These are phyloP conservation scores for Trichosanthes truncata DNA, from an alignment of 306 rosid genomes.

Conservation along the genomic window DNA sequence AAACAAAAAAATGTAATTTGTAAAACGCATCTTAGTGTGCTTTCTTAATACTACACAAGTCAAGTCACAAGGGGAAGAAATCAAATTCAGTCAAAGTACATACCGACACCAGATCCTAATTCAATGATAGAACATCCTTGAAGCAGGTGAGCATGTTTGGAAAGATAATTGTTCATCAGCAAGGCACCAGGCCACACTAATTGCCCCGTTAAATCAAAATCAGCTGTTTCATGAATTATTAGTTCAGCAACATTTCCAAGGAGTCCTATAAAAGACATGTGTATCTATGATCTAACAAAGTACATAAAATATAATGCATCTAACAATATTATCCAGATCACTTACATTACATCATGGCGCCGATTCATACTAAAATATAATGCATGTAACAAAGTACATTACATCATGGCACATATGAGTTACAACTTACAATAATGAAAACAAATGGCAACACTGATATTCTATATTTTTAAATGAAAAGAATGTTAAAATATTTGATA, in stretches of 20 bases:
- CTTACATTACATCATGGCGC: background rate
- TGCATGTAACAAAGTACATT: background rate
- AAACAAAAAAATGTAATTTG: no score
- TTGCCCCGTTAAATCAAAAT: slow-evolving; percentile 93
- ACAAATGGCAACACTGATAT: background rate
- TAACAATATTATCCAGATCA: background rate
- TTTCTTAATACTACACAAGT: no score
- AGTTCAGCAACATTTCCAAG: background rate
- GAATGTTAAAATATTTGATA: no score
- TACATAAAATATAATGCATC: background rate
- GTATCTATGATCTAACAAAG: background rate
- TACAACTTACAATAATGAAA: background rate
- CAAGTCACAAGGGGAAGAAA: background rate
- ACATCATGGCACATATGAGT: background rate
- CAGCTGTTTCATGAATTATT: slow-evolving; percentile 47
- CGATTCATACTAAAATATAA: background rate
- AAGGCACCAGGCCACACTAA: slow-evolving; percentile 98
- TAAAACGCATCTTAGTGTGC: no score
- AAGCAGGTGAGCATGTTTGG: slow-evolving; percentile 48
- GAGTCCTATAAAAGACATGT: background rate
- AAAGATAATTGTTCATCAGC: slow-evolving; percentile 72
- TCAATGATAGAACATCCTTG: slow-evolving; percentile 59
- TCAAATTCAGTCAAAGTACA: slow-evolving; percentile 19
- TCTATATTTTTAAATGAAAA: no score
- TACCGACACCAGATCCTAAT: slow-evolving; percentile 95